These are phyloP conservation scores for Cladosporium sp. DNA, from an alignment of 2,329 filamentous ascomycete species.

Conservation along the genomic window DNA sequence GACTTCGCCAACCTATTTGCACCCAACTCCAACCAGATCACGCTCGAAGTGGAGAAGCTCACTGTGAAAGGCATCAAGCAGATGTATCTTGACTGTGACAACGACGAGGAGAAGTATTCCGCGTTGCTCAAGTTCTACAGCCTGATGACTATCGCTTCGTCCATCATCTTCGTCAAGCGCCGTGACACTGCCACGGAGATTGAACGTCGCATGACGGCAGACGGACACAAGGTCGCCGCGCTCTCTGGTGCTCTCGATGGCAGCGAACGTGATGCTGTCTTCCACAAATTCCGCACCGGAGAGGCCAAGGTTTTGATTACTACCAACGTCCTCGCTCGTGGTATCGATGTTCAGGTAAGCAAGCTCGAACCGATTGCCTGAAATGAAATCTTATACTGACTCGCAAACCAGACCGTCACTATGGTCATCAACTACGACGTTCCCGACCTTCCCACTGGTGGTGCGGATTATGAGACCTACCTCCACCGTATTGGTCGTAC, in stretches of 20 bases:
- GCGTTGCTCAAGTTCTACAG: slow-evolving; percentile 90
- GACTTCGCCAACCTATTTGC: slow-evolving; percentile 80
- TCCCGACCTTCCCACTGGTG: slow-evolving; percentile 55
- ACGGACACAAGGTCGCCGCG: slow-evolving; percentile 88
- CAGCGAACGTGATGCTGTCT: slow-evolving; percentile 72
- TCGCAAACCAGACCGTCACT: slow-evolving; percentile 63
- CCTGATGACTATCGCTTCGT: slow-evolving; percentile 92
- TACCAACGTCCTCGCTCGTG: slow-evolving; percentile 92
- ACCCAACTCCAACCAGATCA: slow-evolving; percentile 79
- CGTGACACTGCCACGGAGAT: slow-evolving; percentile 83
- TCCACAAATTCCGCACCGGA: slow-evolving; percentile 81
- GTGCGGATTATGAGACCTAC: slow-evolving; percentile 89
- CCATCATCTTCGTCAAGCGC: slow-evolving; percentile 97
- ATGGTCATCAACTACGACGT: slow-evolving; percentile 95
- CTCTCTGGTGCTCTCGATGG: slow-evolving; percentile 87
- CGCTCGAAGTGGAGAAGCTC: slow-evolving; percentile 81
- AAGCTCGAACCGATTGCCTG: too few species aligned
- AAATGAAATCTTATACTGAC: slow-evolving; percentile 10
- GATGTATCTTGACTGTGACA: slow-evolving; percentile 90
- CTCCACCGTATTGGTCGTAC: slow-evolving; percentile 97
- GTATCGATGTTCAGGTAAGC: slow-evolving; percentile 67
- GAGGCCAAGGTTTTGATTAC: slow-evolving; percentile 94
- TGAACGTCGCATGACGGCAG: slow-evolving; percentile 75
- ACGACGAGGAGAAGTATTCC: slow-evolving; percentile 78
- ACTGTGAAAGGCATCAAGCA: slow-evolving; percentile 97